phyloP scores from a whole-genome alignment of 768 basidiomycete genomes.

The Mycena capillaripes region DNA sequence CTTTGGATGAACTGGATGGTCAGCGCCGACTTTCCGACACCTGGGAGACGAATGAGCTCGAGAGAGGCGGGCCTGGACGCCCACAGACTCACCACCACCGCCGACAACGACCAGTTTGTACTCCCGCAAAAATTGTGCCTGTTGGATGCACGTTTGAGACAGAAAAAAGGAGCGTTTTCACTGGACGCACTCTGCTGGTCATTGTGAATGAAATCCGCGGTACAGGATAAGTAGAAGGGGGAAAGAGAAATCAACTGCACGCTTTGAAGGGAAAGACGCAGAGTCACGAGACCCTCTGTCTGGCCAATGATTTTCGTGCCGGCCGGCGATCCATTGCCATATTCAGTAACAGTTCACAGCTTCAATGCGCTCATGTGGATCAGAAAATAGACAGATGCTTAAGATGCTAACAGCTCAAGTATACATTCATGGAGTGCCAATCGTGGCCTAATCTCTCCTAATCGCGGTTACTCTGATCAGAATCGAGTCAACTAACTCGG shows the following conservation, averaged over 20 bases:
- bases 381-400: slow-evolving; percentile 14
- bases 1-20: slow-evolving; percentile 99
- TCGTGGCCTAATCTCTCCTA: neutral
- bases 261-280: neutral
- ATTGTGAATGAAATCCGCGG: slow-evolving; percentile 7
- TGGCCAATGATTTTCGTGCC: neutral
- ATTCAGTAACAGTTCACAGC: no score
- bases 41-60: neutral
- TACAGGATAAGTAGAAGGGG: slow-evolving; percentile 18
- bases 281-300: slow-evolving; percentile 13
- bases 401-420: slow-evolving; percentile 10
- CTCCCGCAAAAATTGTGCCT: slow-evolving; percentile 34
- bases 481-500: neutral
- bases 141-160: neutral
- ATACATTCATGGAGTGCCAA: neutral
- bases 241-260: slow-evolving; percentile 24
- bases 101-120: slow-evolving; percentile 77
- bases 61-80: no score
- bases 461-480: neutral
- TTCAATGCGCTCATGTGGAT: neutral
- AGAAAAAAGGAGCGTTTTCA: neutral
- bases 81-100: slow-evolving; percentile 69
- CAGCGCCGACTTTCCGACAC: slow-evolving; percentile 85
- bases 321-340: neutral
- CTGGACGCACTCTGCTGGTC: slow-evolving; percentile 26